phyloP scores from a whole-genome alignment of 176 grass and related monocot genomes.

The Oryza rufipogon region DNA sequence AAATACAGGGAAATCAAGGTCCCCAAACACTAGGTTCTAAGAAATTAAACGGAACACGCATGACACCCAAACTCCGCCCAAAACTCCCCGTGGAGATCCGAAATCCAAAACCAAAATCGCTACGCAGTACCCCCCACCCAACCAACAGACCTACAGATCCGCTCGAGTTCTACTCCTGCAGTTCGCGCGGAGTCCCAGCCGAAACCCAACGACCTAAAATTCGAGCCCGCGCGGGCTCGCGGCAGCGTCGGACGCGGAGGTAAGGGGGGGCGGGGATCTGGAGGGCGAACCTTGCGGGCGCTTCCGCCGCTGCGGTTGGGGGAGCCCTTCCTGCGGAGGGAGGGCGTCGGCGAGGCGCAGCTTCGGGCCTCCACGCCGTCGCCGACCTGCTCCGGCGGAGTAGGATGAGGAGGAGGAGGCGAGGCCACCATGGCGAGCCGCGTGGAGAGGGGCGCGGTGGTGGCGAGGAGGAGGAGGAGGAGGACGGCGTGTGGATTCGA shows the following conservation, averaged over 20 bases:
- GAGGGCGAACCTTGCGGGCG: conserved; percentile 50
- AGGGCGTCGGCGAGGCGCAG: conserved; percentile 45
- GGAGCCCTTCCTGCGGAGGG: conserved; percentile 40
- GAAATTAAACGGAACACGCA: background rate
- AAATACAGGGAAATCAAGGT: background rate
- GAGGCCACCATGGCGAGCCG: conserved; percentile 25
- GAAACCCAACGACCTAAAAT: background rate
- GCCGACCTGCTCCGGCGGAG: background rate
- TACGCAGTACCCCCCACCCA: background rate
- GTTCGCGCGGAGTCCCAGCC: background rate
- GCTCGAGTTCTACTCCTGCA: background rate
- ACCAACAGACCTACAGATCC: background rate
- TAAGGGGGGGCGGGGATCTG: background rate
- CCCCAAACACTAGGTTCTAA: background rate
- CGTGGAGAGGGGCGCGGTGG: background rate
- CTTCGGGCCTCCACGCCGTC: background rate
- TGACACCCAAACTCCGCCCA: background rate
- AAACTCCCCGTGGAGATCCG: background rate
- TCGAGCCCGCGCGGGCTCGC: background rate
- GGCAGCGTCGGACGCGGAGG: background rate
- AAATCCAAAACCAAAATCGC: background rate
- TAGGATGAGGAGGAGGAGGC: conserved; percentile 19
- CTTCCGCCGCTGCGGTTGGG: conserved; percentile 50
- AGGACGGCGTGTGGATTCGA: conserved; percentile 30
- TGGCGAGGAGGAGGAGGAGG: background rate